These are phyloP conservation scores for Incumbomyces lentus DNA, from an alignment of 2,329 filamentous ascomycete species.

Conservation along the genomic window DNA sequence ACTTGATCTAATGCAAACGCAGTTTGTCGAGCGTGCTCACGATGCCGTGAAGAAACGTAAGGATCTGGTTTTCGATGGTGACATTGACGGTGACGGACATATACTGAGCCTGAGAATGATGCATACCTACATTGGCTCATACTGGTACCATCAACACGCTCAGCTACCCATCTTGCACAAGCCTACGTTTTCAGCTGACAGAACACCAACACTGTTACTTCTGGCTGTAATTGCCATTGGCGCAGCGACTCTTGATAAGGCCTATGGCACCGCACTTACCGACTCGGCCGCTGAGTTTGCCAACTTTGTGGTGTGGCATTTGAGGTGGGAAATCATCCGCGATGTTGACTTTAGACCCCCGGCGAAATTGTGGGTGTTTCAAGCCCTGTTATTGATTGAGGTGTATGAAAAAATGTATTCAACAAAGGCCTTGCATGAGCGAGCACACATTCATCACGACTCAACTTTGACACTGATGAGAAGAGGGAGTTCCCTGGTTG, in stretches of 20 bases:
- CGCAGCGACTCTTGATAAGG: conserved; percentile 77
- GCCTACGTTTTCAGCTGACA: conserved; percentile 82
- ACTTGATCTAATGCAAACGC: conserved; percentile 66
- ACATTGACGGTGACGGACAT: conserved; percentile 53
- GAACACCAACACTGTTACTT: conserved; percentile 72
- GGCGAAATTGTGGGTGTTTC: conserved; percentile 92
- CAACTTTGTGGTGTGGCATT: conserved; percentile 82
- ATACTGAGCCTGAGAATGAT: conserved; percentile 83
- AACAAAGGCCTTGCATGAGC: conserved; percentile 79
- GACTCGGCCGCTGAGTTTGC: conserved; percentile 71
- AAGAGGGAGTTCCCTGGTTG: conserved; percentile 80
- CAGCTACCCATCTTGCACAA: conserved; percentile 92
- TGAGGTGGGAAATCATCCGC: conserved; percentile 95
- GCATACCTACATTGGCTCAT: conserved; percentile 86
- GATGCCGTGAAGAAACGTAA: conserved; percentile 64
- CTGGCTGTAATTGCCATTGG: conserved; percentile 88
- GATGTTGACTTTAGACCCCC: conserved; percentile 81
- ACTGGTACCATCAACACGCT: conserved; percentile 90
- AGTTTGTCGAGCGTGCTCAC: conserved; percentile 72
- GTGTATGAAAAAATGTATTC: conserved; percentile 98
- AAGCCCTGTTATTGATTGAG: conserved; percentile 77
- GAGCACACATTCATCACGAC: conserved; percentile 92
- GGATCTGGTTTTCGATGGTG: conserved; percentile 66
- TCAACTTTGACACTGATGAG: conserved; percentile 94
- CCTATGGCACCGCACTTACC: conserved; percentile 62